phyloP scores from a whole-genome alignment of 306 rosid genomes.

The Prunus davidiana region DNA sequence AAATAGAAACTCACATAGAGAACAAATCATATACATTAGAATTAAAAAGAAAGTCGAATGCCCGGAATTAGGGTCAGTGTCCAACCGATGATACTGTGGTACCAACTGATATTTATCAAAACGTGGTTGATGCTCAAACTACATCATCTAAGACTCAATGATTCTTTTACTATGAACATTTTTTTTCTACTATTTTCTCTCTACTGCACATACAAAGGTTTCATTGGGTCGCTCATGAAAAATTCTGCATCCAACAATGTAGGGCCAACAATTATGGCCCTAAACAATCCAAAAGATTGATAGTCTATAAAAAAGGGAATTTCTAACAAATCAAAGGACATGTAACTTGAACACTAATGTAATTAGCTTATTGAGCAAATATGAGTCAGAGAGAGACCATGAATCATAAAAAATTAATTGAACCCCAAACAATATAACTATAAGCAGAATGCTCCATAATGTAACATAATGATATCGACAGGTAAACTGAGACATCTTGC shows the following conservation, averaged over 20 bases:
- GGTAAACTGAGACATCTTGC: not conserved
- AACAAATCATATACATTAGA: not conserved
- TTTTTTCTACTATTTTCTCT: not conserved
- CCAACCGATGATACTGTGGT: no score
- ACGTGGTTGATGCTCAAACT: not conserved
- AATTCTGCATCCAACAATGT: not conserved
- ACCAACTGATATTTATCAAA: not conserved
- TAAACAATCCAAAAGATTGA: not conserved
- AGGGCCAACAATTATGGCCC: not conserved
- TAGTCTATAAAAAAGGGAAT: not conserved
- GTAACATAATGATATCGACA: not conserved
- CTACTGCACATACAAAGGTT: not conserved
- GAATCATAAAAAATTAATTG: not conserved
- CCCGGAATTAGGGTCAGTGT: no score
- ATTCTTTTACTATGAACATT: not conserved
- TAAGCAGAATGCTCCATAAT: not conserved
- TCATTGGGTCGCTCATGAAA: no score
- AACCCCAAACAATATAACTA: not conserved
- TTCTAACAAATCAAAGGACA: not conserved
- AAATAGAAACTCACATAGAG: not conserved
- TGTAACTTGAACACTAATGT: not conserved
- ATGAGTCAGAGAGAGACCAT: not conserved
- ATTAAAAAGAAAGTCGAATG: not conserved
- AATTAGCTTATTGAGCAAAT: not conserved
- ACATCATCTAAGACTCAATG: not conserved